Evolutionary conservation across 805 yeast genomes (phyloP).

Genomic region (Teunomyces tritomae): DNA sequence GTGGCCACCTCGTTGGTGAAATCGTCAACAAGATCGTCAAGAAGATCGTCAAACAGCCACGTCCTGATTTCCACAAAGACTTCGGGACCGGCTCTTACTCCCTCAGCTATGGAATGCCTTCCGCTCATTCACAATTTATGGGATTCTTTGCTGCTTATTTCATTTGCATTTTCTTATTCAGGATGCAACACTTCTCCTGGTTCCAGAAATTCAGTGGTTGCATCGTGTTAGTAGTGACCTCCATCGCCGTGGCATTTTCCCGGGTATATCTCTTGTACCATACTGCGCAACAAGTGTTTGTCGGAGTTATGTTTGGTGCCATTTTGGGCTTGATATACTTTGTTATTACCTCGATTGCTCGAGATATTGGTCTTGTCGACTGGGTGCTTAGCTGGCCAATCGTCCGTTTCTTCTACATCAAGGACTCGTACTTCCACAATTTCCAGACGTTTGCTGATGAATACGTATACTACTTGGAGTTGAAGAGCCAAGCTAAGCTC

Average conservation of each 20-base stretch:
- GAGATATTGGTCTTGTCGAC: constrained; percentile 68
- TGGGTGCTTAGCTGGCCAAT: constrained; percentile 63
- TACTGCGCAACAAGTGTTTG: constrained; percentile 64
- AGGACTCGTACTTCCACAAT: constrained; percentile 56
- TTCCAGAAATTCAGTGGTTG: constrained; percentile 28
- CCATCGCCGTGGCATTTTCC: constrained; percentile 57
- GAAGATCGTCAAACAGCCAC: constrained; percentile 58
- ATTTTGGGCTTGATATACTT: constrained; percentile 60
- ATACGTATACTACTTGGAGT: constrained; percentile 19
- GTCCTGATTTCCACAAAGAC: constrained; percentile 61
- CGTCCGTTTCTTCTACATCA: constrained; percentile 48
- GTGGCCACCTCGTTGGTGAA: constrained; percentile 83
- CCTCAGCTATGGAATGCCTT: constrained; percentile 91
- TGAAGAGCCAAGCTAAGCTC: constrained; percentile 2
- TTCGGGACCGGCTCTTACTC: constrained; percentile 45
- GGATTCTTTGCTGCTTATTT: constrained; percentile 71
- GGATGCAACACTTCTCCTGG: constrained; percentile 30
- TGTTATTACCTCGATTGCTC: constrained; percentile 45
- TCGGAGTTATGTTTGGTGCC: constrained; percentile 67
- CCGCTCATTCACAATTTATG: constrained; percentile 96
- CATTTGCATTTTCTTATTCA: constrained; percentile 44
- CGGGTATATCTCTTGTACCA: constrained; percentile 81
- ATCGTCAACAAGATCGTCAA: constrained; percentile 67
- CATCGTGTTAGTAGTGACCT: constrained; percentile 19
- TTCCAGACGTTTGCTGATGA: constrained; percentile 50